Base-by-base conservation (phyloP, 2,329 filamentous ascomycete genomes). In the Botrytis squamosa region DNA sequence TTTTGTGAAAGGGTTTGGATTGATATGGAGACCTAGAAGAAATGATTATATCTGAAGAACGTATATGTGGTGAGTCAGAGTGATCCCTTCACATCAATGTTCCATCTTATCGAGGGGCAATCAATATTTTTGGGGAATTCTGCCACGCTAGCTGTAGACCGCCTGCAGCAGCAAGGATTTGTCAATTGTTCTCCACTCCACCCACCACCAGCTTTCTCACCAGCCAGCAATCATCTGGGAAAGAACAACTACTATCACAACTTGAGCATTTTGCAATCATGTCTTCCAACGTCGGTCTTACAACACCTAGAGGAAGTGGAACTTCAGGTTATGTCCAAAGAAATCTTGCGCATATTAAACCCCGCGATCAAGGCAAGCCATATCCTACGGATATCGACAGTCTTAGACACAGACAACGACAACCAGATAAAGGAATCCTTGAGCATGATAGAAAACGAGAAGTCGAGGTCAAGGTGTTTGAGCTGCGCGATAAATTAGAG, bases 261-360 rank as follows among this genome's bases (percentile, higher is more conserved):
- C 49, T 36, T 40, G 4, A 72, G 16, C 33, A 72, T 59, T 38
- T 36, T 16, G 22, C 33, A 60, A 59, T 49, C n/a, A 98, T 98
- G 96, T 96, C 95, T 75, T 94, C 96, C 77, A 99, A 99, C 85
- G 96, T 99, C 81, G 97, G 96, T 74, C 93, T 99, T 80, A 91
- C 92, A 73, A 99, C 96, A 7, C 96, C 96, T 4, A 92, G 96
- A 80, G 96, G 96, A 78, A 97, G 93, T 81, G 96, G 96, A 66
- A 99, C 96, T 73, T 98, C 95, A 1, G 96, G 96, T 81, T 98
- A 98, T 82, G 95, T 99, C 73, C 95, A 98, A 84, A 93, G 94
- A 83, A 99, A 98, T 85, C 90, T 94, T 52, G 96, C 96, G 29
- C 91, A 95, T 81, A 90, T 98, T 79, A 90, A 88, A 81, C 94